Conservation (phyloP, 2,329 filamentous ascomycete species). For the Colletotrichum agaves region DNA sequence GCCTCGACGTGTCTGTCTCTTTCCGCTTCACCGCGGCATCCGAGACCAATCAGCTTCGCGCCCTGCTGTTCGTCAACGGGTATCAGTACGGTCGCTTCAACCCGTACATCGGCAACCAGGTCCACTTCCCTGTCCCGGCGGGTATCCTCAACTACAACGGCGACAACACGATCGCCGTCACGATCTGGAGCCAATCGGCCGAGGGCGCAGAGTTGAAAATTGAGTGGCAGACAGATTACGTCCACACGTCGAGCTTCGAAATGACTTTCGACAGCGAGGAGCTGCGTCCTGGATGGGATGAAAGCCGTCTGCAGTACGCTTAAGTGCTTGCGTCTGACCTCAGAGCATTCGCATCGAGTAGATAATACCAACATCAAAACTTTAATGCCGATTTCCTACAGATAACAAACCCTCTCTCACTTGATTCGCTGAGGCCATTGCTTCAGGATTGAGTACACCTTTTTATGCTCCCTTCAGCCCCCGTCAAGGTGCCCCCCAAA, state of each 20-base stretch:
- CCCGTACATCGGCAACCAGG: slow-evolving; percentile 70
- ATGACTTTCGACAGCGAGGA: slow-evolving; percentile 59
- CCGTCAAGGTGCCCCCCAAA: too few species aligned
- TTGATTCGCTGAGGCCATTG: too few species aligned
- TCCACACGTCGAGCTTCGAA: slow-evolving; percentile 63
- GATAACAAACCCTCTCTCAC: too few species aligned
- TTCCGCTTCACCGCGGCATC: slow-evolving; percentile 61
- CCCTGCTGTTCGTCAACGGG: slow-evolving; percentile 71
- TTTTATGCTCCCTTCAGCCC: too few species aligned
- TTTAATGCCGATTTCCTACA: too few species aligned
- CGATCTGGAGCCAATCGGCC: slow-evolving; percentile 68
- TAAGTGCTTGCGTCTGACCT: neutral
- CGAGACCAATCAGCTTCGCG: slow-evolving; percentile 55
- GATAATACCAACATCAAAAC: too few species aligned
- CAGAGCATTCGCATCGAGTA: neutral
- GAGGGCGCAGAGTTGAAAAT: slow-evolving; percentile 61
- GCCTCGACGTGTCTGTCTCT: slow-evolving; percentile 66
- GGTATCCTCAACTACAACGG: slow-evolving; percentile 68
- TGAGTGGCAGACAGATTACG: slow-evolving; percentile 64
- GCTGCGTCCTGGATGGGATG: slow-evolving; percentile 62
- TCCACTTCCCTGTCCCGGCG: slow-evolving; percentile 68
- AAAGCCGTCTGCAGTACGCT: slow-evolving; percentile 50
- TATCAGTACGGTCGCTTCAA: slow-evolving; percentile 72
- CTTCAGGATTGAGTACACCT: too few species aligned
- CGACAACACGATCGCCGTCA: slow-evolving; percentile 66